Evolutionary conservation across 208 protist genomes (phyloP).

Genomic region (Crithidia mellificae): DNA sequence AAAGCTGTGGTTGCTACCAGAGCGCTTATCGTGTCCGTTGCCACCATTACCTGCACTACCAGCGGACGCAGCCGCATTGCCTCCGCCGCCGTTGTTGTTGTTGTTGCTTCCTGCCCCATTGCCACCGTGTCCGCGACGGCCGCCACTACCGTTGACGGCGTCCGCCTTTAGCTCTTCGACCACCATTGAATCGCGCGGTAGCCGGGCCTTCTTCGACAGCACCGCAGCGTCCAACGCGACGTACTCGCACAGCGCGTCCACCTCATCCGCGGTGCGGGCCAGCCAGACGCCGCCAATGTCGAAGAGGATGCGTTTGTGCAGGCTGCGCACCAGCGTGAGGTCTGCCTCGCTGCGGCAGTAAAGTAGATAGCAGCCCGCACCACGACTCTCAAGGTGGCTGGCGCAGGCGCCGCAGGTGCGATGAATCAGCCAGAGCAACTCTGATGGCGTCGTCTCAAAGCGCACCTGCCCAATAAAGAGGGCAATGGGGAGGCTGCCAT

Average conservation of each 20-base stretch:
- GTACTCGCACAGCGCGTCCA: conserved; percentile 79
- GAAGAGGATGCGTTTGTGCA: conserved; percentile 86
- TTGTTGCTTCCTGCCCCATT: too few species aligned
- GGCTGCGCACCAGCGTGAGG: conserved; percentile 54
- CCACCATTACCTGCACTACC: background rate
- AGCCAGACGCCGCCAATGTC: conserved; percentile 84
- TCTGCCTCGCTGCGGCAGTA: conserved; percentile 70
- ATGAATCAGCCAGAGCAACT: conserved; percentile 81
- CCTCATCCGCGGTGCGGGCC: conserved; percentile 65
- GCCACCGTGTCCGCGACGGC: conserved; percentile 18
- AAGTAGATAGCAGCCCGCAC: conserved; percentile 77
- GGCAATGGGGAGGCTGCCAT: conserved; percentile 27
- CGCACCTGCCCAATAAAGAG: conserved; percentile 88
- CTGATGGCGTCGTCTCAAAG: conserved; percentile 76
- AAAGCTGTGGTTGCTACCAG: conserved; percentile 1
- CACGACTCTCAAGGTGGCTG: conserved; percentile 66
- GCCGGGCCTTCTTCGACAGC: conserved; percentile 56
- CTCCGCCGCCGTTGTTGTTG: too few species aligned
- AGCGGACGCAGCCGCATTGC: background rate
- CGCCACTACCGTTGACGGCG: conserved; percentile 8
- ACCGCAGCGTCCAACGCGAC: conserved; percentile 66
- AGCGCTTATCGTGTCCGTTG: conserved; percentile 17
- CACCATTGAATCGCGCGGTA: conserved; percentile 82
- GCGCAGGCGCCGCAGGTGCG: conserved; percentile 61
- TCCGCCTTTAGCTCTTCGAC: conserved; percentile 80